Percentiles rank a stretch among this genome's conserved stretches.
Evolutionary conservation across 1,139 yeast species (phyloP).

Genomic region (Pichia sp.): DNA sequence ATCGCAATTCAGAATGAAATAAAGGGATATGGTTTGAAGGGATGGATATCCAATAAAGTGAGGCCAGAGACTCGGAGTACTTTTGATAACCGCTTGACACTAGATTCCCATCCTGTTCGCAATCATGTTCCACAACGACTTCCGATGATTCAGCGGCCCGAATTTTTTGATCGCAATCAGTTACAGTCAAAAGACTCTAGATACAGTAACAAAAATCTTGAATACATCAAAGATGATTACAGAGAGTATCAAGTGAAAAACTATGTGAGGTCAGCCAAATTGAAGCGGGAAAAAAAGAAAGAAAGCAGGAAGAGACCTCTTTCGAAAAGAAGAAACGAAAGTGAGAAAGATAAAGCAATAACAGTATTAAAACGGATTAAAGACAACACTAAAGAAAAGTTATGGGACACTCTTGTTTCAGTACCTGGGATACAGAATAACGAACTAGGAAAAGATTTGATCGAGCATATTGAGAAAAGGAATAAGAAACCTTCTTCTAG

Average conservation of each 20-base stretch:
- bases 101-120: constrained; percentile 2
- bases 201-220: background rate
- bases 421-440: background rate
- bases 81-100: background rate
- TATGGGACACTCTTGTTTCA: background rate
- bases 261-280: constrained; percentile 3
- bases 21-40: constrained; percentile 1
- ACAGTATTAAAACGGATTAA: background rate
- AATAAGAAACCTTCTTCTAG: background rate
- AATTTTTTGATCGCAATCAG: constrained; percentile 4
- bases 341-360: background rate
- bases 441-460: background rate
- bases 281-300: constrained; percentile 1
- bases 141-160: constrained; percentile 10
- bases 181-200: background rate
- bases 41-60: constrained; percentile 8
- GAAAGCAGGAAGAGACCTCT: background rate
- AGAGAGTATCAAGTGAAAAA: constrained; percentile 7
- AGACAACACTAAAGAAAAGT: constrained; percentile 3
- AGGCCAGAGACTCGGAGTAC: constrained; percentile 8
- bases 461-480: background rate
- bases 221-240: background rate
- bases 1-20: constrained; percentile 5
- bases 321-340: background rate
- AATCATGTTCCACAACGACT: background rate